Conservation (phyloP, 305 asterid genomes). For the Rubia peregrina region DNA sequence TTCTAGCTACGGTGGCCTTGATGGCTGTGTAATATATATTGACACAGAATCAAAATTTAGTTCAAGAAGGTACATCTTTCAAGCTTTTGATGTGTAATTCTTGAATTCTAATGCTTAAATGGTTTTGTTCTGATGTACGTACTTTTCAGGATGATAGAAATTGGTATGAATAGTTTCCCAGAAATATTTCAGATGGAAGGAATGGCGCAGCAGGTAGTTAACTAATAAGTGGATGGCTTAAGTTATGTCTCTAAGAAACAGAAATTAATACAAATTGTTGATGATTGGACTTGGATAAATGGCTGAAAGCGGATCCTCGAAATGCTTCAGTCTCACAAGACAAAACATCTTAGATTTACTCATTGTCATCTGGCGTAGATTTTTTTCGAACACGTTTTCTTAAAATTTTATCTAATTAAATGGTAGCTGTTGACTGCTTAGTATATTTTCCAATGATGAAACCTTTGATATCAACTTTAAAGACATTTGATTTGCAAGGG, state of each 20-base stretch:
- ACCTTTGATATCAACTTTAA: neutral
- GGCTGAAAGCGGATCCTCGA: neutral
- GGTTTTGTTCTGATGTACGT: slow-evolving; percentile 12
- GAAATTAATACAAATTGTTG: neutral
- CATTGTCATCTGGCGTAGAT: neutral
- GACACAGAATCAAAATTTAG: slow-evolving; percentile 88
- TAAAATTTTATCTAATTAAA: neutral
- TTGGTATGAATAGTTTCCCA: slow-evolving; percentile 72
- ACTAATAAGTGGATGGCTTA: slow-evolving; percentile 1
- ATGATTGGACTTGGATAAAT: neutral
- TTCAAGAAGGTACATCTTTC: slow-evolving; percentile 56
- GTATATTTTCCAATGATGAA: neutral
- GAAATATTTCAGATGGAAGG: slow-evolving; percentile 66
- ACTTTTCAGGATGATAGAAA: slow-evolving; percentile 65
- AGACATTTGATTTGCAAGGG: neutral
- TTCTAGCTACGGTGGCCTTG: slow-evolving; percentile 66
- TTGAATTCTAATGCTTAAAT: slow-evolving; percentile 2
- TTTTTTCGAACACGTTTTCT: neutral
- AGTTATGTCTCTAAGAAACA: slow-evolving; percentile 9
- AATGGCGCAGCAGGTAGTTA: slow-evolving; percentile 65
- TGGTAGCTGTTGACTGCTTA: neutral
- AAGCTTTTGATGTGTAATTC: slow-evolving; percentile 11
- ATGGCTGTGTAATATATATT: slow-evolving; percentile 65
- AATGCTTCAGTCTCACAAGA: neutral
- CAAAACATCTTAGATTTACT: slow-evolving; percentile 2